These are phyloP conservation scores for Colletotrichum incanum DNA, from an alignment of 2,329 filamentous ascomycete genomes.

Conservation along the genomic window DNA sequence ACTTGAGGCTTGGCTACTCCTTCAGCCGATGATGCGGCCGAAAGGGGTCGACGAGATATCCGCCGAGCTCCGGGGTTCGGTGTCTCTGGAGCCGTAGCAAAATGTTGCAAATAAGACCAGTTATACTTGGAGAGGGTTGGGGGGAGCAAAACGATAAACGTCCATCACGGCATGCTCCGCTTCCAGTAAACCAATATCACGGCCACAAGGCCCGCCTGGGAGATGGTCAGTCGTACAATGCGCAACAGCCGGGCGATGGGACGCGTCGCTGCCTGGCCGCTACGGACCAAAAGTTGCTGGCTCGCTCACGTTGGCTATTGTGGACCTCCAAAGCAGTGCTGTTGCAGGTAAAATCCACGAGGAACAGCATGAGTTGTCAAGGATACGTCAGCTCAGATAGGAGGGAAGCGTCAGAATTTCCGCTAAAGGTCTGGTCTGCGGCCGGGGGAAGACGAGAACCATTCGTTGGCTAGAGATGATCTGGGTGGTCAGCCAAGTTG, in stretches of 20 bases:
- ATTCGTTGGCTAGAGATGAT: slow-evolving; percentile 9
- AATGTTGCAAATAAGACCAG: slow-evolving; percentile 3
- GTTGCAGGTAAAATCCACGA: neutral
- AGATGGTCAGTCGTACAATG: neutral
- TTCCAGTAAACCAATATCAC: no score
- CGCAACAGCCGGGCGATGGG: neutral
- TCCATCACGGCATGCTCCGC: neutral
- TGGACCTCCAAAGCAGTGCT: neutral
- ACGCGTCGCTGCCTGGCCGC: neutral
- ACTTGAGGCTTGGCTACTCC: neutral
- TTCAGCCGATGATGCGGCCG: slow-evolving; percentile 9
- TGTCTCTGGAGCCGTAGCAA: neutral
- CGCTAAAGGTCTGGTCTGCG: neutral
- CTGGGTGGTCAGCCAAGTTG: slow-evolving; percentile 1
- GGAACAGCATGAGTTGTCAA: neutral
- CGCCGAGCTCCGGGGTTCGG: neutral
- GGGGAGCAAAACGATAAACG: slow-evolving; percentile 15
- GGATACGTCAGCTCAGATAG: neutral
- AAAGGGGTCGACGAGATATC: neutral
- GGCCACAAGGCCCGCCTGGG: neutral
- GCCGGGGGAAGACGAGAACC: neutral
- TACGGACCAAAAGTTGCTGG: no score
- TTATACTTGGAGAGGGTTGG: neutral
- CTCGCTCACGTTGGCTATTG: neutral
- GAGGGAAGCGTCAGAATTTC: neutral